Evolutionary conservation across 169 alveolate genomes (phyloP).

Genomic region (Eimeria necatrix): DNA sequence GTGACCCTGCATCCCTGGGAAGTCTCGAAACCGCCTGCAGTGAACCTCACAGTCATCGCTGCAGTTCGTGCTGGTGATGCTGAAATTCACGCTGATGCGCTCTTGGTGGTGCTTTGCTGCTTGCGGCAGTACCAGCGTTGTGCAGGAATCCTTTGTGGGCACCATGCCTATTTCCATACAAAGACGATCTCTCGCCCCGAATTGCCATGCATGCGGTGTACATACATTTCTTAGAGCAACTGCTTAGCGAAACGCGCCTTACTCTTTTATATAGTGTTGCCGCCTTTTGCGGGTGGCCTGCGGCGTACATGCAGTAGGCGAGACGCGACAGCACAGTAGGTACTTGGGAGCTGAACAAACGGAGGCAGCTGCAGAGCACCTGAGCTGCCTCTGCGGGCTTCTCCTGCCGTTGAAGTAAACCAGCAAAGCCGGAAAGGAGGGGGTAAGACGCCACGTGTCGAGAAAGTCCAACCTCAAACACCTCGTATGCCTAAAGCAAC

Average conservation of each 20-base stretch:
- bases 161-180: too few species aligned
- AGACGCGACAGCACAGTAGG: neutral
- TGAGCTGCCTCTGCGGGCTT: constrained; percentile 5
- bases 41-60: neutral
- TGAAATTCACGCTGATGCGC: too few species aligned
- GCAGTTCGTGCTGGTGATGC: too few species aligned
- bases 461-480: constrained; percentile 13
- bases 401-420: constrained; percentile 20
- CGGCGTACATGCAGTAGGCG: constrained; percentile 22
- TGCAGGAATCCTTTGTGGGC: too few species aligned
- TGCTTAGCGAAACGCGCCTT: neutral
- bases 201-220: too few species aligned
- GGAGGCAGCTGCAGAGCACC: constrained; percentile 42
- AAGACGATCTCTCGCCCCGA: too few species aligned
- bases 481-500: constrained; percentile 6
- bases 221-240: too few species aligned
- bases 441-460: constrained; percentile 39
- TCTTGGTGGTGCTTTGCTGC: too few species aligned
- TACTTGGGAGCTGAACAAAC: neutral
- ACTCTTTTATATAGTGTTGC: constrained; percentile 3
- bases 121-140: too few species aligned
- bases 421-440: constrained; percentile 8
- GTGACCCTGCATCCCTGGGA: constrained; percentile 11
- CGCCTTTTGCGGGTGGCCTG: constrained; percentile 20
- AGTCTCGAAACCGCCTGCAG: neutral